Evolutionary conservation across 805 yeast species (phyloP).

Genomic region (Pichia nanzhaoensis): DNA sequence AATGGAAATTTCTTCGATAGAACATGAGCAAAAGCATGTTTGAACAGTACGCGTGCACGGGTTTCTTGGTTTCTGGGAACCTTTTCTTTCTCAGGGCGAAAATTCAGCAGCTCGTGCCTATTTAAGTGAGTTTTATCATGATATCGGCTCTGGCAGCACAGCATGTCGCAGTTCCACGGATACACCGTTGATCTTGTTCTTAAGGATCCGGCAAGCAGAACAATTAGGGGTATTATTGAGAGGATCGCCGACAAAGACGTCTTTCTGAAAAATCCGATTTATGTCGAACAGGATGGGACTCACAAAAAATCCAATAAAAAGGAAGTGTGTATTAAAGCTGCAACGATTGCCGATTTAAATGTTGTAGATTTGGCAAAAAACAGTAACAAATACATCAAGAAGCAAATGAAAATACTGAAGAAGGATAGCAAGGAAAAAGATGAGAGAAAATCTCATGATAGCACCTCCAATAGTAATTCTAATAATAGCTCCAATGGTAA

Average conservation of each 20-base stretch:
- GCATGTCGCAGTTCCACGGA: slow-evolving; percentile 38
- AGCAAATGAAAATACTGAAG: slow-evolving; percentile 14
- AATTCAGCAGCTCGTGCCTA: too few relatives aligned
- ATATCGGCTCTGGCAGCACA: too few relatives aligned
- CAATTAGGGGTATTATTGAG: slow-evolving; percentile 23
- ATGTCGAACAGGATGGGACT: slow-evolving; percentile 21
- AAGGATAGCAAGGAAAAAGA: not conserved
- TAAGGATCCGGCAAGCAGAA: slow-evolving; percentile 30
- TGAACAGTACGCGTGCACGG: too few relatives aligned
- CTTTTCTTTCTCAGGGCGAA: too few relatives aligned
- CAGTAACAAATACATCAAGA: slow-evolving; percentile 23
- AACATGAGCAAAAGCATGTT: too few relatives aligned
- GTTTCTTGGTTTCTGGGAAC: too few relatives aligned
- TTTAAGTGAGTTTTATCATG: too few relatives aligned
- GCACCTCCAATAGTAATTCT: slow-evolving; percentile 1
- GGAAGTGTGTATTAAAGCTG: slow-evolving; percentile 27
- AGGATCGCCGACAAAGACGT: slow-evolving; percentile 20
- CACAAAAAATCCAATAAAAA: slow-evolving; percentile 16
- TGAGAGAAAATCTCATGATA: slow-evolving; percentile 3
- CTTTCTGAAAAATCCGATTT: slow-evolving; percentile 29
- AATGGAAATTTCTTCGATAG: too few relatives aligned
- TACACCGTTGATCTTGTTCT: slow-evolving; percentile 39
- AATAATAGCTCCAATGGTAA: slow-evolving; percentile 14
- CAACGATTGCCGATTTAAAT: slow-evolving; percentile 45
- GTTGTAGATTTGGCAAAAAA: slow-evolving; percentile 47